Conservation (phyloP, 192 early-diverging fungal genomes). For the Diversispora eburnea region DNA sequence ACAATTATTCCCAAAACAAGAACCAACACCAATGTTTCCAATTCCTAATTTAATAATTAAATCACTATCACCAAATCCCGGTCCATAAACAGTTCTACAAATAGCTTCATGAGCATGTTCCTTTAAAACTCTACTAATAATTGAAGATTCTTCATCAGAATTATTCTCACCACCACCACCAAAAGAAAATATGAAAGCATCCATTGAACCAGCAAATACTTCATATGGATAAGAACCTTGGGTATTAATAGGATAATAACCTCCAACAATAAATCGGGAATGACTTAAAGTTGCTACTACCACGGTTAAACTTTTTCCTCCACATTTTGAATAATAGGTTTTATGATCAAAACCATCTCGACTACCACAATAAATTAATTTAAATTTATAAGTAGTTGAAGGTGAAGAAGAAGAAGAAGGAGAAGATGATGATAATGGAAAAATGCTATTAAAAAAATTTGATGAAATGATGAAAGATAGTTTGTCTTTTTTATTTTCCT, state of each 20-base stretch:
- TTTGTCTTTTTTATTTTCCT: no score
- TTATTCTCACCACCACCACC: constrained; percentile 4
- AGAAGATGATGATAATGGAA: not conserved
- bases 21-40: no score
- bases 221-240: not conserved
- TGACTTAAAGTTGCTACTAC: constrained; percentile 4
- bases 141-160: not conserved
- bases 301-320: not conserved
- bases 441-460: no score
- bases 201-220: not conserved
- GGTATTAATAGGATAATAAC: constrained; percentile 17
- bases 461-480: no score
- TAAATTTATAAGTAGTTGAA: constrained; percentile 1
- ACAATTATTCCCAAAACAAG: not conserved
- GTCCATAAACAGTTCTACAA: not conserved
- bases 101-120: constrained; percentile 2
- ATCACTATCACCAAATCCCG: constrained; percentile 12
- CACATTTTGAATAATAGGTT: not conserved
- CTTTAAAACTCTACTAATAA: not conserved
- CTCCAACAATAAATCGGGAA: constrained; percentile 12
- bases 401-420: not conserved
- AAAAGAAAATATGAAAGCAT: constrained; percentile 23
- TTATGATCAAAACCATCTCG: constrained; percentile 17
- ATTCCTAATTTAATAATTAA: not conserved
- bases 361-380: constrained; percentile 25